Evolutionary conservation across 768 basidiomycete genomes (phyloP), one percentile per base, ranked within the genome.

Genomic region (Cystoderma amianthinum): DNA sequence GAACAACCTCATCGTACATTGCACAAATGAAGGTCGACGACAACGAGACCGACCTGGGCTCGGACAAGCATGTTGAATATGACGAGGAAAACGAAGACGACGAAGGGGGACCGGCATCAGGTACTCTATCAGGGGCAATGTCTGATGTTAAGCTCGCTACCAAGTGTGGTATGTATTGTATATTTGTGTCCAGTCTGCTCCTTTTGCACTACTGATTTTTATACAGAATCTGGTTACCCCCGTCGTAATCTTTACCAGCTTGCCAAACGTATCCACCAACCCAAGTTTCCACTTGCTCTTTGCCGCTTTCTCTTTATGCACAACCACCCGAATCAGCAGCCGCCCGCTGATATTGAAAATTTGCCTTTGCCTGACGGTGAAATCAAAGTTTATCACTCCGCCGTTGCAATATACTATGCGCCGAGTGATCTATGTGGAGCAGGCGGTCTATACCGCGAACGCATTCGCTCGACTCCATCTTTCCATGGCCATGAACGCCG

Each of bases 391-490:
- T 44, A 39, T 30, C 50, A 52, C 30, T 62, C 58, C 9, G 59
- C 61, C 4, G 40, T 53, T 13, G 47, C 57, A 1, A 25, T 22
- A 0, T 61, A 54, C 41, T 61, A 55, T 44, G 48, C 59, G 0
- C 60, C 60, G 15, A 60, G 60, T 42, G 61, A 61, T 24, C 42
- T 53, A 1, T 56, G 54, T 42, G 57, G 61, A 1, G 41, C 47
- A 4, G 48, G 56, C 3, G 57, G 62, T 0, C 55, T 62, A 57
- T 42, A 56, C 15, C 48, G 47, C 1, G 49, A 65, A 36, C 44
- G 38, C 1, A 60, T 65, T 22, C 52, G 51, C 3, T 54, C 51
- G 7, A 54, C 47, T 35, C 60, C 58, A 1, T 37, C 16, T 3
- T 64, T 51, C 48, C 43, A 49, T 33, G 48, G 49, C 0, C 32